Conservation (phyloP, 1,284 basidiomycete species). For the Phylloboletellus chloephorus region DNA sequence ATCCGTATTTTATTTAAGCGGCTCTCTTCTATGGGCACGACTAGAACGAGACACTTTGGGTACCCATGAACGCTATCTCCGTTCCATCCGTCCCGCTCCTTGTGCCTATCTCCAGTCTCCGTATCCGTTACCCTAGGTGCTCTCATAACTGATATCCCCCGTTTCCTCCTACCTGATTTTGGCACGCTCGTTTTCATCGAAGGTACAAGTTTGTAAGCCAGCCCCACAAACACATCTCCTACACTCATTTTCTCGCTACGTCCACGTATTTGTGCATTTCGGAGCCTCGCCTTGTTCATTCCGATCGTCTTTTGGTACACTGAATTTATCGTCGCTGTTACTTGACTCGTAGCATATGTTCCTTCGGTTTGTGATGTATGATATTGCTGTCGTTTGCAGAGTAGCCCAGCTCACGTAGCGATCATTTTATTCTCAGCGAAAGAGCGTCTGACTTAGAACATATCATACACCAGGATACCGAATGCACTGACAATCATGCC, state of each 20-base stretch:
- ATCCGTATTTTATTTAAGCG: constrained; percentile 20
- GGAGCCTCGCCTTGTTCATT: constrained; percentile 10
- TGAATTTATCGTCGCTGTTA: constrained; percentile 24
- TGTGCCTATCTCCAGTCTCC: constrained; percentile 13
- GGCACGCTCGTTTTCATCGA: constrained; percentile 26
- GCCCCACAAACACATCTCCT: constrained; percentile 27
- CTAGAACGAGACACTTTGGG: constrained; percentile 27
- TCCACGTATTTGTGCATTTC: constrained; percentile 16
- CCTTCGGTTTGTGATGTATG: constrained; percentile 32
- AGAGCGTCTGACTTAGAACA: constrained; percentile 36
- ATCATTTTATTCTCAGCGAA: neutral
- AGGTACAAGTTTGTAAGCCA: constrained; percentile 33
- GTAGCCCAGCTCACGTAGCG: too few relatives aligned
- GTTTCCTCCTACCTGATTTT: constrained; percentile 15
- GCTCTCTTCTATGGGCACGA: constrained; percentile 23
- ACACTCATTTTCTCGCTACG: constrained; percentile 28
- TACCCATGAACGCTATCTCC: constrained; percentile 13
- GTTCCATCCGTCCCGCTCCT: constrained; percentile 7
- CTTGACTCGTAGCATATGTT: constrained; percentile 34
- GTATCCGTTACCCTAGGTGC: constrained; percentile 24
- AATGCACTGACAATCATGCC: constrained; percentile 70
- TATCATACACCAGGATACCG: constrained; percentile 65
- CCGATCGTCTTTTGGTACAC: constrained; percentile 14
- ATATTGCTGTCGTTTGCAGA: constrained; percentile 28
- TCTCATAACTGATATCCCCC: constrained; percentile 29